Conservation (phyloP, 2,329 filamentous ascomycete species). For the Ceratocystis alfenasii region DNA sequence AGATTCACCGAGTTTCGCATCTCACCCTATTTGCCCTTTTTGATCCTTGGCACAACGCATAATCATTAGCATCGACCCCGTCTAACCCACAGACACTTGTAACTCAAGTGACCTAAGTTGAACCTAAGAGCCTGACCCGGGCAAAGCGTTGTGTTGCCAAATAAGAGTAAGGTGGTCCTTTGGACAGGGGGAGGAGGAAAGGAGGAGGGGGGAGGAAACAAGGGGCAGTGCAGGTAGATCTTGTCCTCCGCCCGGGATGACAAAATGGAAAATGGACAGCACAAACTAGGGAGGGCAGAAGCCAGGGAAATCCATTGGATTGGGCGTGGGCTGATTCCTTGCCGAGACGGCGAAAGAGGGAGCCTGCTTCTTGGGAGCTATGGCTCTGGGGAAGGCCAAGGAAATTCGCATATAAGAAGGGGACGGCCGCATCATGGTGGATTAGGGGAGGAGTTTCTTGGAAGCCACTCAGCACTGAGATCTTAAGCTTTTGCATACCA, state of each 20-base stretch:
- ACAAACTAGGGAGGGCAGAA: not conserved
- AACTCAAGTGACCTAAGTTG: not conserved
- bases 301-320: not conserved
- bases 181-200: not conserved
- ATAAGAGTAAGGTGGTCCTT: not conserved
- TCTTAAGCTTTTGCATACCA: not conserved
- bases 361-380: not conserved
- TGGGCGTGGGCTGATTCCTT: slow-evolving; percentile 7
- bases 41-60: not conserved
- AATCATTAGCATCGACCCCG: not conserved
- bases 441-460: not conserved
- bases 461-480: not conserved
- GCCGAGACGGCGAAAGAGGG: not conserved
- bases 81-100: not conserved
- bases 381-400: not conserved
- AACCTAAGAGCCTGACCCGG: not conserved
- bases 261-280: not conserved
- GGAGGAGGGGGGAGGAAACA: not conserved
- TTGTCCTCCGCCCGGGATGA: not conserved
- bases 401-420: slow-evolving; percentile 3
- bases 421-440: not conserved
- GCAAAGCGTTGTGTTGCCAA: not conserved
- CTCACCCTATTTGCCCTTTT: not conserved
- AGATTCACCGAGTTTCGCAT: not conserved
- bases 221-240: slow-evolving; percentile 11